These are phyloP conservation scores for Dryas octopetala DNA, from an alignment of 306 rosid genomes.

Conservation along the genomic window DNA sequence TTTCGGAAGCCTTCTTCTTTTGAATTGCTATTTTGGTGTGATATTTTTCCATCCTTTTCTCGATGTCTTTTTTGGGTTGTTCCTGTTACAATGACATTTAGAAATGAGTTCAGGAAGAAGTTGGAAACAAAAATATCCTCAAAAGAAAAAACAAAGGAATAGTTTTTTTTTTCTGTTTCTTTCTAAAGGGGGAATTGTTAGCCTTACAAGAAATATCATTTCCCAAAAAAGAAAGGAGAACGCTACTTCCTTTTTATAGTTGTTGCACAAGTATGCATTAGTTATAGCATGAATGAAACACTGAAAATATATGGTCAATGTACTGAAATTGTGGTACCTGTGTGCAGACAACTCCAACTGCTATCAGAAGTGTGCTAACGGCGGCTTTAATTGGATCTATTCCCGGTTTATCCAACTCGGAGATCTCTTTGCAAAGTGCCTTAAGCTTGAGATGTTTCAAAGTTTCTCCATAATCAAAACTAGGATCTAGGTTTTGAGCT, in stretches of 20 bases:
- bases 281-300: no score
- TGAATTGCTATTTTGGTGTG: slow-evolving; percentile 2
- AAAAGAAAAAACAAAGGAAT: background rate
- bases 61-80: slow-evolving; percentile 1
- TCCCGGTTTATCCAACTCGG: background rate
- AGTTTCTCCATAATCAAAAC: slow-evolving; percentile 36
- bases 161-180: no score
- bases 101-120: background rate
- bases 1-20: slow-evolving; percentile 19
- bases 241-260: no score
- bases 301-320: no score
- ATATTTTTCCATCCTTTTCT: background rate
- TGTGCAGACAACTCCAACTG: slow-evolving; percentile 30
- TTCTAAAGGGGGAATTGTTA: no score
- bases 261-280: no score
- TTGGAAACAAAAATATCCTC: background rate
- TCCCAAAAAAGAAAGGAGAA: no score
- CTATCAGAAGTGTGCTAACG: slow-evolving; percentile 37
- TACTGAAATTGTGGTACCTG: slow-evolving; percentile 36
- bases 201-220: no score
- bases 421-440: slow-evolving; percentile 22
- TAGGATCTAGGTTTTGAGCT: background rate
- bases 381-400: slow-evolving; percentile 30
- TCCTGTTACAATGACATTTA: slow-evolving; percentile 16
- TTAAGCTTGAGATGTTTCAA: slow-evolving; percentile 27